These are phyloP conservation scores for Zoysia japonica DNA, from an alignment of 176 grass and related monocot genomes.

Conservation along the genomic window DNA sequence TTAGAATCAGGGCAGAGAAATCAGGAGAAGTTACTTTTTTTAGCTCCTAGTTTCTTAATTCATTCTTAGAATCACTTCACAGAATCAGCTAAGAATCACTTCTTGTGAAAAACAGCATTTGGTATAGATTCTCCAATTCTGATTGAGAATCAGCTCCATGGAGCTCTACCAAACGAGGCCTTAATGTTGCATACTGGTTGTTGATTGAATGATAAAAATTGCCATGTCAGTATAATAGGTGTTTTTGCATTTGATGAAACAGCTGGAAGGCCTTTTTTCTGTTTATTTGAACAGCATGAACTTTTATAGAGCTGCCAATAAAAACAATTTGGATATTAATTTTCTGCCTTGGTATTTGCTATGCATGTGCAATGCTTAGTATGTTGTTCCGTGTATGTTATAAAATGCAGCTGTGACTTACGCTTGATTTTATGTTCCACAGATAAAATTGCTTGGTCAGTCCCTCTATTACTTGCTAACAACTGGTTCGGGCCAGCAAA, in stretches of 20 bases:
- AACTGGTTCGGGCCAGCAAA: conserved; percentile 97
- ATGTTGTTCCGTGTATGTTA: not conserved
- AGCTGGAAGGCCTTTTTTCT: not conserved
- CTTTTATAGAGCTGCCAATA: not conserved
- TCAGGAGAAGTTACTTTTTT: no score
- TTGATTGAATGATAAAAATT: conserved; percentile 4
- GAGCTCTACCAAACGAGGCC: no score
- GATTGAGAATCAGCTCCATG: no score
- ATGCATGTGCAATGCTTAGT: not conserved
- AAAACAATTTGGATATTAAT: conserved; percentile 1
- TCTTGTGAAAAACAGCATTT: no score
- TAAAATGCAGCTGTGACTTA: not conserved
- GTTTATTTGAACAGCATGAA: not conserved
- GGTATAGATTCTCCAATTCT: no score
- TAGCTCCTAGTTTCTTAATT: no score
- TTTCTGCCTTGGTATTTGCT: not conserved
- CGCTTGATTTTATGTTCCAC: conserved; percentile 30
- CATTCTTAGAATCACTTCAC: no score
- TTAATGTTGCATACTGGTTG: not conserved
- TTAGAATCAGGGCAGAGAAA: no score
- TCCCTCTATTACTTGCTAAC: conserved; percentile 94
- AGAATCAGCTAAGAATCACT: no score
- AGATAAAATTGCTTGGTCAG: conserved; percentile 97
- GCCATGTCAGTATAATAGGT: conserved; percentile 7
- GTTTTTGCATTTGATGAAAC: conserved; percentile 7